Percentiles rank a stretch among this genome's conserved stretches.
Evolutionary conservation across 2,329 filamentous ascomycete species (phyloP).

Genomic region (Nothophaeocryptopus gaeumannii): DNA sequence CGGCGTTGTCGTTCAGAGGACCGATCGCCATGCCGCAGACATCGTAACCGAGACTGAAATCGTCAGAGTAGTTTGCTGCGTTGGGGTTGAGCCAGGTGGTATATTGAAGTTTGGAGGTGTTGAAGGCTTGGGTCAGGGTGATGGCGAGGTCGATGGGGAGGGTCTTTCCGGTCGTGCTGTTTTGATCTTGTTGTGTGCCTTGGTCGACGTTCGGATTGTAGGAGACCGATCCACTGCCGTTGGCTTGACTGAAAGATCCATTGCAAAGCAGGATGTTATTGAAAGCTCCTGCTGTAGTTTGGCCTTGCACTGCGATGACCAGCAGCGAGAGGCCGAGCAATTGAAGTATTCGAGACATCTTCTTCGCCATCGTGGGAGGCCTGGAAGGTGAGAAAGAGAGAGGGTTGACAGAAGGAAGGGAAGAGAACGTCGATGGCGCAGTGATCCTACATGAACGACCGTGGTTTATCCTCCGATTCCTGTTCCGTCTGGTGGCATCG

Average conservation of each 20-base stretch:
- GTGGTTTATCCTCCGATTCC: too few relatives aligned
- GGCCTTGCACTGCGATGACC: constrained; percentile 6
- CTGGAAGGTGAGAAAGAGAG: too few relatives aligned
- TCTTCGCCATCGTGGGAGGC: neutral
- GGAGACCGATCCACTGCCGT: neutral
- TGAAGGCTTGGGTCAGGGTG: constrained; percentile 4
- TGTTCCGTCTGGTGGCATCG: too few relatives aligned
- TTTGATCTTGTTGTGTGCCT: constrained; percentile 3
- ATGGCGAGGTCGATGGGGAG: constrained; percentile 2
- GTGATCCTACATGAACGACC: too few relatives aligned
- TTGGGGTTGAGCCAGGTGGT: constrained; percentile 9
- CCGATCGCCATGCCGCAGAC: constrained; percentile 10
- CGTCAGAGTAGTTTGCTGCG: constrained; percentile 14
- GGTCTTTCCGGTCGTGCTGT: constrained; percentile 11
- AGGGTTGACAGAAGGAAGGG: too few relatives aligned
- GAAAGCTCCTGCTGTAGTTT: too few relatives aligned
- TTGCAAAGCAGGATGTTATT: constrained; percentile 2
- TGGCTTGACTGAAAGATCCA: neutral
- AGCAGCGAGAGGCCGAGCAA: neutral
- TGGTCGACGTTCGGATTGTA: constrained; percentile 12
- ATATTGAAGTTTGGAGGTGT: constrained; percentile 1
- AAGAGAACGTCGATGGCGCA: too few relatives aligned
- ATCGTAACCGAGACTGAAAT: constrained; percentile 13
- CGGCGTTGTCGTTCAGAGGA: constrained; percentile 3
- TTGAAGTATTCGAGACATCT: too few relatives aligned